A percentile compares a stretch with the other conserved stretches of the same genome.
phyloP scores from a whole-genome alignment of 2,329 filamentous ascomycete species.

The Sporothrix euskadiensis region DNA sequence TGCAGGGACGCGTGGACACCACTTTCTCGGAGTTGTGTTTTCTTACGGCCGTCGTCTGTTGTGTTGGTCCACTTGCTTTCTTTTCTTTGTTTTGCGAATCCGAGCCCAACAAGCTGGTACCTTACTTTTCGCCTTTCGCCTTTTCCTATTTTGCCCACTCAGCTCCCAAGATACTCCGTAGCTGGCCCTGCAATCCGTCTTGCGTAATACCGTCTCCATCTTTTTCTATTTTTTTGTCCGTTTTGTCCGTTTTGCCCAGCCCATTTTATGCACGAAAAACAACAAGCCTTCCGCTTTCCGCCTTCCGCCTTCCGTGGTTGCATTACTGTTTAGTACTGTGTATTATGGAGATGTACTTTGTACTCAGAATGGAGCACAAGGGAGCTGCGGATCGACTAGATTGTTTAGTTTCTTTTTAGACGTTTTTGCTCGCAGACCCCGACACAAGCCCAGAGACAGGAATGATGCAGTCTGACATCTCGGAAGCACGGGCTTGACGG shows the following conservation, averaged over 20 bases:
- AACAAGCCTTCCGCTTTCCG: neutral
- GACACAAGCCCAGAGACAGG: neutral
- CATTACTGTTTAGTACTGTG: neutral
- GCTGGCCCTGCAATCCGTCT: neutral
- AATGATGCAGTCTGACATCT: neutral
- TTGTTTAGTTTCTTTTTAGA: neutral
- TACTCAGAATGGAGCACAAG: too few species aligned
- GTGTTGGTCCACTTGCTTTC: neutral
- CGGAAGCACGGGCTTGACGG: neutral
- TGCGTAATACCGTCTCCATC: neutral
- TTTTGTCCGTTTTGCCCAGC: neutral
- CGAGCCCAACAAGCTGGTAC: neutral
- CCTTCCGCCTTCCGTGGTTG: neutral
- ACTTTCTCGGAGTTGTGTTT: neutral
- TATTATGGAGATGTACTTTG: neutral
- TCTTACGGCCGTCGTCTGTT: neutral
- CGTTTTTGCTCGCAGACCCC: neutral
- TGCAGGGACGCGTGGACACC: neutral
- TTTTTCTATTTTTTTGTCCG: neutral
- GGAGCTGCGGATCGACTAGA: neutral
- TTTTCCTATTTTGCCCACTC: conserved; percentile 8
- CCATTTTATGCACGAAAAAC: neutral
- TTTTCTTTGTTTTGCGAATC: conserved; percentile 11
- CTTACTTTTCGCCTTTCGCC: neutral
- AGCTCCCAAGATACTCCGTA: conserved; percentile 1